Conservation (phyloP, 2,329 filamentous ascomycete genomes). For the Ampelomyces quisqualis region DNA sequence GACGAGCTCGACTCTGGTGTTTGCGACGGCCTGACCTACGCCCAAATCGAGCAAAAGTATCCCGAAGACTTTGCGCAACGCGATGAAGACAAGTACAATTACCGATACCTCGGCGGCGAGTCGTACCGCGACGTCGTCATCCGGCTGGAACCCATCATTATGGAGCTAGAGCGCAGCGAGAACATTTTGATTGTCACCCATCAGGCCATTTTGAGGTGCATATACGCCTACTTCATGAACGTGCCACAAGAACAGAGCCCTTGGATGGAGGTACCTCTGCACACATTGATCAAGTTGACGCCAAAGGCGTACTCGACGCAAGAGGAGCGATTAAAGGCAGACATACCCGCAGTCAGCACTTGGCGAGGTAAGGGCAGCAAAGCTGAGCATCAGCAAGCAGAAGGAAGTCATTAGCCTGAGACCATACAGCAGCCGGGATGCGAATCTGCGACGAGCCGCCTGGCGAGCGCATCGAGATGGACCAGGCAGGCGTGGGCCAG, state of each 20-base stretch:
- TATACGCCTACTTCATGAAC: slow-evolving; percentile 99
- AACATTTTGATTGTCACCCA: slow-evolving; percentile 98
- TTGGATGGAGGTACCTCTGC: slow-evolving; percentile 98
- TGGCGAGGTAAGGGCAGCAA: slow-evolving; percentile 93
- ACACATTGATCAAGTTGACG: slow-evolving; percentile 94
- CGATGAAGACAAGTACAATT: slow-evolving; percentile 99
- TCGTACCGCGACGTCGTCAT: slow-evolving; percentile 97
- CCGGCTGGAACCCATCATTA: slow-evolving; percentile 96
- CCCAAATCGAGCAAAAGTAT: slow-evolving; percentile 86
- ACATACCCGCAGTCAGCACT: slow-evolving; percentile 94
- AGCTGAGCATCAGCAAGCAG: slow-evolving; percentile 71
- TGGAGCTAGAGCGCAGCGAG: slow-evolving; percentile 94
- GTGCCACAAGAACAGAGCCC: slow-evolving; percentile 88
- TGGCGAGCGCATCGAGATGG: not conserved
- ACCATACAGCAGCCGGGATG: slow-evolving; percentile 13
- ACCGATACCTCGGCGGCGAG: slow-evolving; percentile 95
- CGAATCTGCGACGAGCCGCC: slow-evolving; percentile 2
- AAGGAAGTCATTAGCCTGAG: slow-evolving; percentile 26
- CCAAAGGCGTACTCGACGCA: slow-evolving; percentile 92
- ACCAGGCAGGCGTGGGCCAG: not conserved
- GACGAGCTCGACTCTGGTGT: slow-evolving; percentile 96
- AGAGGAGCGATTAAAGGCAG: slow-evolving; percentile 81
- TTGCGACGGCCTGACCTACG: slow-evolving; percentile 94
- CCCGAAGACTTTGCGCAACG: slow-evolving; percentile 94
- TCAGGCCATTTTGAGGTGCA: slow-evolving; percentile 93